Conservation (phyloP, 768 basidiomycete species). For the Baorangia bicolor region DNA sequence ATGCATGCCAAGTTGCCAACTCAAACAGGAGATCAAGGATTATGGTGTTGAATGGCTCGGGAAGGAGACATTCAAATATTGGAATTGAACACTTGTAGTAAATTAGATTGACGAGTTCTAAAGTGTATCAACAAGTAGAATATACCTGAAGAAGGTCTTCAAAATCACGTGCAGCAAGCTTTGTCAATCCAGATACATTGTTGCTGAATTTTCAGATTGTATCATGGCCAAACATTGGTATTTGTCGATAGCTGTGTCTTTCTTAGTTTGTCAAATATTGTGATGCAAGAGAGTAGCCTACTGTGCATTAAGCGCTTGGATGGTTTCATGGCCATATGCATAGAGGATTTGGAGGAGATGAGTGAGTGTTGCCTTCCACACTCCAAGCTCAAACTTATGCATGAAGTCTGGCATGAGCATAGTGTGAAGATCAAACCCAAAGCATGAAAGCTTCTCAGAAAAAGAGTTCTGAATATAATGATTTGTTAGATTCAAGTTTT, state of each 20-base stretch:
- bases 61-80: conserved; percentile 32
- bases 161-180: conserved; percentile 38
- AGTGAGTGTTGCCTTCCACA: conserved; percentile 25
- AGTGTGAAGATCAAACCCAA: conserved; percentile 26
- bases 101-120: too few species aligned
- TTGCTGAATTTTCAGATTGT: conserved; percentile 32
- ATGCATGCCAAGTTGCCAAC: conserved; percentile 24
- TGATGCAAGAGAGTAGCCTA: too few species aligned
- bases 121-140: too few species aligned
- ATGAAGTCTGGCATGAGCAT: conserved; percentile 33
- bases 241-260: background rate
- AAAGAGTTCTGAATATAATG: conserved; percentile 39
- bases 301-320: conserved; percentile 23
- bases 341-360: conserved; percentile 4
- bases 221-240: conserved; percentile 33
- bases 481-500: too few species aligned
- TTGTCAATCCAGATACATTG: conserved; percentile 35
- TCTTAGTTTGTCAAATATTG: too few species aligned
- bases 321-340: background rate
- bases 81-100: conserved; percentile 33
- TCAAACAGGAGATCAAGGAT: conserved; percentile 23
- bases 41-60: conserved; percentile 9
- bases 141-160: conserved; percentile 38
- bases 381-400: conserved; percentile 37
- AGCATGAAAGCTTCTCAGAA: conserved; percentile 13